A percentile compares a stretch with the other conserved stretches of the same genome.
phyloP scores from a whole-genome alignment of 371 early-diverging fungal genomes.

The Mortierella sp. region DNA sequence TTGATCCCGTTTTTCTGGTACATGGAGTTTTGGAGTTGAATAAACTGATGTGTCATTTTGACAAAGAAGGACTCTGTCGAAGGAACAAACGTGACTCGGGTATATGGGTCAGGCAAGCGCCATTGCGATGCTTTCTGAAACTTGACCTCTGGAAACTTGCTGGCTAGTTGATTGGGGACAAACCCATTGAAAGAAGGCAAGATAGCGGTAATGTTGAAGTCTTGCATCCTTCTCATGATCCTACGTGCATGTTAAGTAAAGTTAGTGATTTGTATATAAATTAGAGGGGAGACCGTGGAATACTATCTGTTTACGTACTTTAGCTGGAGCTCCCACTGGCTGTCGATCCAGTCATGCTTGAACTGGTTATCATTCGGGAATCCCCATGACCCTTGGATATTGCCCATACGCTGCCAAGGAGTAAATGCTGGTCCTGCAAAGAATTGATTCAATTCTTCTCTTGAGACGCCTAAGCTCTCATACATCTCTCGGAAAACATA shows the following conservation, averaged over 20 bases:
- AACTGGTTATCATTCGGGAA: slow-evolving; percentile 18
- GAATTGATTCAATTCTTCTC: slow-evolving; percentile 28
- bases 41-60: slow-evolving; percentile 24
- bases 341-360: slow-evolving; percentile 48
- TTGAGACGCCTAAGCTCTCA: slow-evolving; percentile 27
- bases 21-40: slow-evolving; percentile 34
- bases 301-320: slow-evolving; percentile 17
- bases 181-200: slow-evolving; percentile 52
- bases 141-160: slow-evolving; percentile 22
- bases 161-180: slow-evolving; percentile 22
- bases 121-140: slow-evolving; percentile 31
- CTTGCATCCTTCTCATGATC: slow-evolving; percentile 43
- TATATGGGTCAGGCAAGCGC: slow-evolving; percentile 13
- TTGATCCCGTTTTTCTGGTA: slow-evolving; percentile 20
- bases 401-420: slow-evolving; percentile 57
- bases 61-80: slow-evolving; percentile 39
- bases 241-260: background rate
- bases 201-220: slow-evolving; percentile 47
- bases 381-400: slow-evolving; percentile 47
- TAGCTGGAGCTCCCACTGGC: slow-evolving; percentile 47
- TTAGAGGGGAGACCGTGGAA: background rate
- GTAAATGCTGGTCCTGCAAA: slow-evolving; percentile 41
- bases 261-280: too few relatives aligned
- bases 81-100: slow-evolving; percentile 21
- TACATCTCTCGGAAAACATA: slow-evolving; percentile 47